A percentile compares a stretch with the other conserved stretches of the same genome.
These are phyloP conservation scores for Phytophthora vignae DNA, from an alignment of 352 stramenopile genomes.

Conservation along the genomic window DNA sequence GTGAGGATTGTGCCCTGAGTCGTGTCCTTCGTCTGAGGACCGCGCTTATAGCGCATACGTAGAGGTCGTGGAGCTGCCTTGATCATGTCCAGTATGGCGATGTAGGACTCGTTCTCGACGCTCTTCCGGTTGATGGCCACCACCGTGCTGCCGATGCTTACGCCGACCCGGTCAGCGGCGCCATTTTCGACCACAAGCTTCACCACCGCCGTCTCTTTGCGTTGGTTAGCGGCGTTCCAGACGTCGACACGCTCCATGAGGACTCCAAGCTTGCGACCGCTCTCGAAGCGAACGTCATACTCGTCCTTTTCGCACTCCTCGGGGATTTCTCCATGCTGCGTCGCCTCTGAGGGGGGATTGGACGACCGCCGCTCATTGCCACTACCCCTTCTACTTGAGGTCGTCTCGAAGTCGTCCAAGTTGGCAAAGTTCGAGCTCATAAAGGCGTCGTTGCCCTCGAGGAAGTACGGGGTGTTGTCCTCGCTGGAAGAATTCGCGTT, in stretches of 20 bases:
- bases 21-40: conserved; percentile 68
- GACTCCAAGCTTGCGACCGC: conserved; percentile 78
- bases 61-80: conserved; percentile 80
- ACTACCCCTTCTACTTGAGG: conserved; percentile 13
- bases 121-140: conserved; percentile 73
- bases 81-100: conserved; percentile 76
- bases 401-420: conserved; percentile 60
- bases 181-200: conserved; percentile 87
- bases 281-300: conserved; percentile 84
- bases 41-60: conserved; percentile 76
- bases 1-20: conserved; percentile 78
- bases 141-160: conserved; percentile 75
- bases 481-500: conserved; percentile 25
- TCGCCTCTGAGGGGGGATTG: conserved; percentile 23
- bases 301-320: conserved; percentile 60
- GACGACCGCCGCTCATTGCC: conserved; percentile 14
- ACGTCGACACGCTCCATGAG: conserved; percentile 84
- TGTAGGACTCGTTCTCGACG: conserved; percentile 67
- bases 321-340: conserved; percentile 27
- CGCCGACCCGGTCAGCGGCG: conserved; percentile 70
- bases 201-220: conserved; percentile 74
- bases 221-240: conserved; percentile 62
- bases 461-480: conserved; percentile 68
- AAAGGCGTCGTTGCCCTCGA: conserved; percentile 69
- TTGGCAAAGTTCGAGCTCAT: conserved; percentile 69